Percentiles rank a stretch among this genome's conserved stretches.
These are phyloP conservation scores for Trichoderma sp. DNA, from an alignment of 2,329 filamentous ascomycete genomes.

Conservation along the genomic window DNA sequence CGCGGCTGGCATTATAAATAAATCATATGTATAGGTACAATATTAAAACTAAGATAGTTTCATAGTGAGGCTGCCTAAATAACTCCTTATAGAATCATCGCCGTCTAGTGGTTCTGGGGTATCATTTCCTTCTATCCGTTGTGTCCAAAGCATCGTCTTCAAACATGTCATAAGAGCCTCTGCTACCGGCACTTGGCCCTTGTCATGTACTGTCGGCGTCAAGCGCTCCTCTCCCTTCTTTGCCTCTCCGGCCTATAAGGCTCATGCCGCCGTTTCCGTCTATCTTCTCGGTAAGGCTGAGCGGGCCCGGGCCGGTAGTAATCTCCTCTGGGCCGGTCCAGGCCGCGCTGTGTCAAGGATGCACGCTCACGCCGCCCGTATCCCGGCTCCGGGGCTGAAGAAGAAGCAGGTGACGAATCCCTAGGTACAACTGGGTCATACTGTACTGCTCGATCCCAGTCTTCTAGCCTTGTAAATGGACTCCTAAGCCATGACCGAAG, in stretches of 20 bases:
- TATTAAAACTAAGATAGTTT: background rate
- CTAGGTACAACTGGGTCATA: constrained; percentile 47
- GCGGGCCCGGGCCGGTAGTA: background rate
- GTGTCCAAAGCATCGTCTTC: background rate
- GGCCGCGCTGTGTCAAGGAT: background rate
- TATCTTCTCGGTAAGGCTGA: background rate
- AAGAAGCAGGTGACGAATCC: background rate
- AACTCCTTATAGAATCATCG: background rate
- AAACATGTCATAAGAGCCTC: background rate
- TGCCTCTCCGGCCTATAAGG: background rate
- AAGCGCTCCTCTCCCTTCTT: background rate
- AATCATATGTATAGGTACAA: background rate
- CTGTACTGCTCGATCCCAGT: constrained; percentile 81
- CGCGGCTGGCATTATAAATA: background rate
- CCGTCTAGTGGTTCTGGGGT: background rate
- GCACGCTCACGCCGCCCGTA: background rate
- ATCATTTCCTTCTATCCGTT: constrained; percentile 1
- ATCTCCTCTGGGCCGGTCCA: background rate
- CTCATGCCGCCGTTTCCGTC: background rate
- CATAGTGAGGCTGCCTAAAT: background rate
- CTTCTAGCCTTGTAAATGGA: constrained; percentile 68
- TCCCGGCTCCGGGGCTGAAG: background rate
- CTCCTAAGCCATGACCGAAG: constrained; percentile 80
- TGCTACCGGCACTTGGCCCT: background rate
- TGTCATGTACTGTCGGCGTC: background rate